Evolutionary conservation across 768 basidiomycete species (phyloP).

Genomic region (Roridomyces roridus): DNA sequence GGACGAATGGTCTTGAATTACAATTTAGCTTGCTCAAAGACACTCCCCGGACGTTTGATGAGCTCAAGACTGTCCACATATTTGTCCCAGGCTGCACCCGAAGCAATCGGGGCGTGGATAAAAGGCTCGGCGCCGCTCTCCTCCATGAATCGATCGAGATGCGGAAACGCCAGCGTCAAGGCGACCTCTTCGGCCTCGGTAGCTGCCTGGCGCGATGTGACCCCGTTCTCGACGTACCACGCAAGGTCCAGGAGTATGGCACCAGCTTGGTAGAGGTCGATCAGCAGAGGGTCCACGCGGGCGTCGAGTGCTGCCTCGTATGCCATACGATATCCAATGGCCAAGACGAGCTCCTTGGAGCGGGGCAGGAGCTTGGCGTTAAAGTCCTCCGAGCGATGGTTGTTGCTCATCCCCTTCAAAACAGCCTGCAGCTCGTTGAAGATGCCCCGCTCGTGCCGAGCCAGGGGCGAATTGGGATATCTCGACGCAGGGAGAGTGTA

Average conservation of each 20-base stretch:
- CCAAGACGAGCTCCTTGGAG: constrained; percentile 30
- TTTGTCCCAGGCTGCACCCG: background rate
- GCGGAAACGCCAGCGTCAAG: background rate
- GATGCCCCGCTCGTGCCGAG: constrained; percentile 20
- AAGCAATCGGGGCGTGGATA: background rate
- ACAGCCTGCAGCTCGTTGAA: constrained; percentile 9
- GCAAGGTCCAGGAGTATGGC: constrained; percentile 30
- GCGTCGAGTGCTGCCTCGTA: constrained; percentile 40
- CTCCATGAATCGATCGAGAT: background rate
- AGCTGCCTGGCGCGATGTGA: background rate
- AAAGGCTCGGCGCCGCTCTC: background rate
- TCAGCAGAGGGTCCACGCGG: constrained; percentile 28
- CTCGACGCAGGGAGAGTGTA: constrained; percentile 18
- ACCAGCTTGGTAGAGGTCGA: constrained; percentile 33
- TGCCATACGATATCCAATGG: constrained; percentile 43
- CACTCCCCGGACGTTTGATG: too few species aligned
- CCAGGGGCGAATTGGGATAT: constrained; percentile 17
- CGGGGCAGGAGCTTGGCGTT: constrained; percentile 27
- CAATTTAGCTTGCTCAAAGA: too few species aligned
- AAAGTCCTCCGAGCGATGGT: constrained; percentile 16
- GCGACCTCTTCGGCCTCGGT: constrained; percentile 1
- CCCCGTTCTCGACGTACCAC: constrained; percentile 36
- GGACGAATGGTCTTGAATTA: too few species aligned
- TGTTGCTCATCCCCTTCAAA: background rate
- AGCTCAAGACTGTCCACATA: background rate